Conservation (phyloP, 1,139 yeast genomes). For the Hyphopichia pseudoburtonii region DNA sequence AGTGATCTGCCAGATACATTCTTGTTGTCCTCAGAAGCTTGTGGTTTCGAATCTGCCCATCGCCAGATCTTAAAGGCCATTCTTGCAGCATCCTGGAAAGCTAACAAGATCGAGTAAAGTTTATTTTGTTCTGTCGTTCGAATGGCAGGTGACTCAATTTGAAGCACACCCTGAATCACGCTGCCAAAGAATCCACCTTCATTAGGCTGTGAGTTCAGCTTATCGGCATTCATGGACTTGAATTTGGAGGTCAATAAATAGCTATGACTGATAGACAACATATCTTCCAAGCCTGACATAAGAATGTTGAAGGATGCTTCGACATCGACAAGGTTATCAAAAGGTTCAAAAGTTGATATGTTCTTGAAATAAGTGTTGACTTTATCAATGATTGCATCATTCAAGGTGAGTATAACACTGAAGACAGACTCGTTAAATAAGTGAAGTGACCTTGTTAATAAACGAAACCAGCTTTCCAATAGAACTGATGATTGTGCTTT, state of each 20-base stretch:
- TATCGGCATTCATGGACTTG: slow-evolving; percentile 16
- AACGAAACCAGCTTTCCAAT: slow-evolving; percentile 47
- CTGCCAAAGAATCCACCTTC: slow-evolving; percentile 67
- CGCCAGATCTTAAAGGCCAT: slow-evolving; percentile 67
- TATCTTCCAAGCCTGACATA: slow-evolving; percentile 65
- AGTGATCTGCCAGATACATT: slow-evolving; percentile 41
- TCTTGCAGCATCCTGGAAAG: slow-evolving; percentile 61
- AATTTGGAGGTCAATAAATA: slow-evolving; percentile 43
- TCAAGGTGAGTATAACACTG: slow-evolving; percentile 49
- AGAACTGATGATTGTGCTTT: slow-evolving; percentile 36
- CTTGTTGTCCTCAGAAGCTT: slow-evolving; percentile 14
- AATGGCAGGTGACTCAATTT: slow-evolving; percentile 67
- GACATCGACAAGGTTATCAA: slow-evolving; percentile 27
- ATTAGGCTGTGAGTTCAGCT: slow-evolving; percentile 10
- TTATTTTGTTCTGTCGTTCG: slow-evolving; percentile 56
- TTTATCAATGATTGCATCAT: slow-evolving; percentile 50
- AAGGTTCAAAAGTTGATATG: slow-evolving; percentile 12
- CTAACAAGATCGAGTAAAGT: slow-evolving; percentile 54
- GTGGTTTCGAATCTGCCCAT: slow-evolving; percentile 62
- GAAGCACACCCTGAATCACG: slow-evolving; percentile 85
- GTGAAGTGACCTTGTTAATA: slow-evolving; percentile 46
- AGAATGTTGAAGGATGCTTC: slow-evolving; percentile 53
- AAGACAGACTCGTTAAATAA: slow-evolving; percentile 52
- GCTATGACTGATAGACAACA: slow-evolving; percentile 62
- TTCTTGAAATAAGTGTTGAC: slow-evolving; percentile 35